Percentiles rank a stretch among this genome's conserved stretches.
Evolutionary conservation across 176 grass and related monocot species (phyloP).

Genomic region (Oryza nivara): DNA sequence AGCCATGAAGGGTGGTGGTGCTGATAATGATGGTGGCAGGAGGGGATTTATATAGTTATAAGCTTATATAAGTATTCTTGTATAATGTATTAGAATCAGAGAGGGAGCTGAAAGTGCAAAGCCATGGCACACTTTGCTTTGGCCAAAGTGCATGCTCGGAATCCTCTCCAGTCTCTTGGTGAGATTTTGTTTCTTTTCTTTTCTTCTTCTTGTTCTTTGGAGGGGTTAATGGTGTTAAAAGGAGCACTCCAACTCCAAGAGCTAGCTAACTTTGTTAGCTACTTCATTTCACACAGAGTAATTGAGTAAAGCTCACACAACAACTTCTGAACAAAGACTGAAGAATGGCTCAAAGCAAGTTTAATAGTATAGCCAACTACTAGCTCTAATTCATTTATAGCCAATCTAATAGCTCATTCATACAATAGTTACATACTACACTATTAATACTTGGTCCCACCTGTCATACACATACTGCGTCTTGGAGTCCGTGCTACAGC

Average conservation of each 20-base stretch:
- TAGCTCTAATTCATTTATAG: too few species aligned
- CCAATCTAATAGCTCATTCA: too few species aligned
- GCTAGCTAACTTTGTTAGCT: slow-evolving; percentile 23
- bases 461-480: too few species aligned
- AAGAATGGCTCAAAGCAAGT: neutral
- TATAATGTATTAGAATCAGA: slow-evolving; percentile 31
- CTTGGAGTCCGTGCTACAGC: too few species aligned
- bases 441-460: too few species aligned
- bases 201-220: slow-evolving; percentile 32
- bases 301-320: slow-evolving; percentile 54
- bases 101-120: neutral
- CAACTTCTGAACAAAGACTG: slow-evolving; percentile 28
- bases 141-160: slow-evolving; percentile 35
- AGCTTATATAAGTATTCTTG: slow-evolving; percentile 39
- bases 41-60: slow-evolving; percentile 30
- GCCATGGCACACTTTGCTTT: slow-evolving; percentile 19
- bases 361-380: too few species aligned
- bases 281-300: slow-evolving; percentile 36
- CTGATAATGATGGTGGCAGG: slow-evolving; percentile 38
- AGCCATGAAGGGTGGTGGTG: neutral
- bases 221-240: slow-evolving; percentile 60
- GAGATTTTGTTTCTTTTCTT: slow-evolving; percentile 37
- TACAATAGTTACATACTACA: too few species aligned
- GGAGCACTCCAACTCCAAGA: slow-evolving; percentile 53
- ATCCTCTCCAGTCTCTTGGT: slow-evolving; percentile 34